These are phyloP conservation scores for Exophiala bonariae DNA, from an alignment of 2,329 filamentous ascomycete genomes.

Conservation along the genomic window DNA sequence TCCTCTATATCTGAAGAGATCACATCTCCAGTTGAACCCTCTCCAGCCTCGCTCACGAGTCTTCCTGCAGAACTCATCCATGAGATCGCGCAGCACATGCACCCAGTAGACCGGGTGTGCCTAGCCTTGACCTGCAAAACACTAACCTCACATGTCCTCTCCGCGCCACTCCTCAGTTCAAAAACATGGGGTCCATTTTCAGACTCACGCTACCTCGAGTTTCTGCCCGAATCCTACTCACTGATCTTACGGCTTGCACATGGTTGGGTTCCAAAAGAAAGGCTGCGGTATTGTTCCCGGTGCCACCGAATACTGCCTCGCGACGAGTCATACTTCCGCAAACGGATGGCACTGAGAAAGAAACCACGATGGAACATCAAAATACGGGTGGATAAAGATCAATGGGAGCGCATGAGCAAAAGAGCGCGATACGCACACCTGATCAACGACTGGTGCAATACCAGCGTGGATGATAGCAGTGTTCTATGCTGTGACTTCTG, in stretches of 20 bases:
- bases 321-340: conserved; percentile 17
- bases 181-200: conserved; percentile 14
- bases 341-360: conserved; percentile 16
- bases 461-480: conserved; percentile 17
- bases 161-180: conserved; percentile 14
- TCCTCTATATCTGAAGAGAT: no score
- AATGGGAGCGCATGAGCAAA: conserved; percentile 20
- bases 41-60: neutral
- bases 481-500: conserved; percentile 19
- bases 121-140: conserved; percentile 28
- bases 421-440: conserved; percentile 20
- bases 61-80: conserved; percentile 24
- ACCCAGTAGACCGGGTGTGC: conserved; percentile 27
- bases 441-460: conserved; percentile 20
- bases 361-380: conserved; percentile 18
- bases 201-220: conserved; percentile 11
- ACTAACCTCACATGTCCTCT: conserved; percentile 14
- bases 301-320: conserved; percentile 25
- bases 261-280: conserved; percentile 25
- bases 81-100: conserved; percentile 23
- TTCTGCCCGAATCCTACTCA: conserved; percentile 13
- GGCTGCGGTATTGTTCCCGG: conserved; percentile 23
- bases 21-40: neutral
- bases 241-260: conserved; percentile 25
- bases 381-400: conserved; percentile 7